phyloP scores from a whole-genome alignment of 257 asterid genomes.

The Forsythia suspensa region DNA sequence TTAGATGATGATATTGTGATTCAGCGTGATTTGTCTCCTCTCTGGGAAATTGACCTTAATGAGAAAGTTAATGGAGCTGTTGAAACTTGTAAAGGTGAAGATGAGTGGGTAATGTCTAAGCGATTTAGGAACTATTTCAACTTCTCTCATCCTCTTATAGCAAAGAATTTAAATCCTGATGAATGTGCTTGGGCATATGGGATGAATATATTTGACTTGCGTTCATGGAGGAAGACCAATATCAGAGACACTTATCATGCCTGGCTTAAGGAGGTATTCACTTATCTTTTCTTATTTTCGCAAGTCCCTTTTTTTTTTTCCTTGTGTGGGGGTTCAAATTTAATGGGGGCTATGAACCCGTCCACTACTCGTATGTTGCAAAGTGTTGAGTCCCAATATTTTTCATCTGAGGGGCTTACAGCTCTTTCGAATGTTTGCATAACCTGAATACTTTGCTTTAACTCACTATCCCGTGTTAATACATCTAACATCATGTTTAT shows the following conservation, averaged over 20 bases:
- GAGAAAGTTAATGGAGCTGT: constrained; percentile 99
- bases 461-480: not conserved
- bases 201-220: constrained; percentile 91
- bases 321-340: not conserved
- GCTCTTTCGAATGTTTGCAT: not conserved
- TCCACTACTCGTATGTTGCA: not conserved
- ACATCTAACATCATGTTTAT: not conserved
- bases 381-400: not conserved
- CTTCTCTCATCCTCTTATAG: constrained; percentile 87
- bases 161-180: constrained; percentile 79
- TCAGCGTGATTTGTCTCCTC: constrained; percentile 88
- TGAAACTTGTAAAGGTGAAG: constrained; percentile 98
- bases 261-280: constrained; percentile 86
- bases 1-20: constrained; percentile 94
- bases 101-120: constrained; percentile 98
- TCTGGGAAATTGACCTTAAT: constrained; percentile 79
- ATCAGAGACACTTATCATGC: constrained; percentile 86
- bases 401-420: not conserved
- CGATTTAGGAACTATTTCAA: constrained; percentile 89
- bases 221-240: constrained; percentile 74
- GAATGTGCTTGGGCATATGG: constrained; percentile 99
- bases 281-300: not conserved
- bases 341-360: not conserved
- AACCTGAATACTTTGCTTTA: not conserved
- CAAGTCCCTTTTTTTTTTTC: not conserved